These are phyloP conservation scores for Metschnikowia lachancei DNA, from an alignment of 805 yeast genomes.

Conservation along the genomic window DNA sequence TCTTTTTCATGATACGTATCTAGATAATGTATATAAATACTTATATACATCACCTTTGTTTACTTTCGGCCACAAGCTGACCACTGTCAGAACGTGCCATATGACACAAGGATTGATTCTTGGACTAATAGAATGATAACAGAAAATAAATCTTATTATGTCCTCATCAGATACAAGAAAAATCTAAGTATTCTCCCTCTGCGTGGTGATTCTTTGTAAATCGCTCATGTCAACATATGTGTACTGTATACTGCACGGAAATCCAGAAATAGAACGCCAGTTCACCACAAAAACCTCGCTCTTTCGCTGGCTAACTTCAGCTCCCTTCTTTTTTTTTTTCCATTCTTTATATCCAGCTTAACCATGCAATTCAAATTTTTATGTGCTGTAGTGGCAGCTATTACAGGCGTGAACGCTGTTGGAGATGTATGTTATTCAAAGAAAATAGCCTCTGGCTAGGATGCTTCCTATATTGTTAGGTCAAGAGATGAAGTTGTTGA, in stretches of 20 bases:
- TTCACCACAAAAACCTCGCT: conserved; percentile 9
- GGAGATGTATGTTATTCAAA: conserved; percentile 47
- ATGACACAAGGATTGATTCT: no score
- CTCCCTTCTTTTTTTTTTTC: background rate
- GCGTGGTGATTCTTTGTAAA: background rate
- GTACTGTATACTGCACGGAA: background rate
- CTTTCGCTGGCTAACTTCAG: background rate
- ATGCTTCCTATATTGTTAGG: background rate
- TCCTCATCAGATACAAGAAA: no score
- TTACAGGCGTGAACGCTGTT: conserved; percentile 52
- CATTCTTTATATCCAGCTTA: background rate
- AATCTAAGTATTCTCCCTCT: no score
- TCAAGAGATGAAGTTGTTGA: background rate
- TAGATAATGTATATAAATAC: no score
- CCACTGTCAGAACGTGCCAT: no score
- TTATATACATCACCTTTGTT: no score
- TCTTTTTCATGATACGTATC: no score
- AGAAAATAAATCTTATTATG: no score
- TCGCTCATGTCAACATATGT: background rate
- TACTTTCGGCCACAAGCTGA: no score
- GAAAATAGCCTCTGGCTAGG: background rate
- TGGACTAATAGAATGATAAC: no score
- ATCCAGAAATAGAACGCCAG: conserved; percentile 14
- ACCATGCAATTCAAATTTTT: conserved; percentile 41
- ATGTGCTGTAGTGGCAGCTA: conserved; percentile 47